Evolutionary conservation across 192 early-diverging fungal genomes (phyloP).

Genomic region (Allomyces javanicus): DNA sequence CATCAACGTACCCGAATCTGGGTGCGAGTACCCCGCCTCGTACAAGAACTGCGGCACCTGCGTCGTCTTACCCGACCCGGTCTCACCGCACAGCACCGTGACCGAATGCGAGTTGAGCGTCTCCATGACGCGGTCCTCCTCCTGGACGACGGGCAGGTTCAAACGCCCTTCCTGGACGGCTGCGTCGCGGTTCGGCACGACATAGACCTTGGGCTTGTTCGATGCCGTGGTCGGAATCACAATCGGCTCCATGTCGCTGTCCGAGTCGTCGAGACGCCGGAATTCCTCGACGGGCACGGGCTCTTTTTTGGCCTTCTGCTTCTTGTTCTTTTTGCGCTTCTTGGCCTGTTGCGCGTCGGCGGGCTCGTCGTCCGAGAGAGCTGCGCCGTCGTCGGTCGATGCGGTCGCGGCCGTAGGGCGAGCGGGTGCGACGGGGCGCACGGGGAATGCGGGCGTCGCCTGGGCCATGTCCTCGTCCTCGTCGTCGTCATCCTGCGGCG

Average conservation of each 20-base stretch:
- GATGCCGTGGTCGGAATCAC: neutral
- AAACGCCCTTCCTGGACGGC: constrained; percentile 54
- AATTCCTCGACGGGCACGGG: too few relatives aligned
- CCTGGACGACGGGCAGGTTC: constrained; percentile 70
- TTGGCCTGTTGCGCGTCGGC: neutral
- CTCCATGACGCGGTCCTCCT: constrained; percentile 99
- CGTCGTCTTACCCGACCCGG: constrained; percentile 90
- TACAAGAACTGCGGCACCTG: constrained; percentile 95
- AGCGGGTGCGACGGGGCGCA: too few relatives aligned
- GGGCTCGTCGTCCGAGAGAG: too few relatives aligned
- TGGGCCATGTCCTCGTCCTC: too few relatives aligned
- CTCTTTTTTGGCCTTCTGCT: too few relatives aligned
- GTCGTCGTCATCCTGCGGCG: too few relatives aligned
- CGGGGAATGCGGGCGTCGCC: too few relatives aligned
- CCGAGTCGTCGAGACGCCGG: neutral
- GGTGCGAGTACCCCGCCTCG: constrained; percentile 92
- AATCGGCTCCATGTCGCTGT: neutral
- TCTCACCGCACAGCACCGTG: constrained; percentile 91
- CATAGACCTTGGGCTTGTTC: constrained; percentile 19
- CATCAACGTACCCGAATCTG: constrained; percentile 24
- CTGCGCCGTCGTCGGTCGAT: too few relatives aligned
- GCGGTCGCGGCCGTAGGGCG: too few relatives aligned
- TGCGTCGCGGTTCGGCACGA: constrained; percentile 52
- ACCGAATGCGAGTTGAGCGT: constrained; percentile 67
- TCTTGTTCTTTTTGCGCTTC: neutral